Evolutionary conservation across 768 basidiomycete species (phyloP), one percentile per base, ranked within the genome.

Genomic region (Trichaptum fuscoviolaceum): DNA sequence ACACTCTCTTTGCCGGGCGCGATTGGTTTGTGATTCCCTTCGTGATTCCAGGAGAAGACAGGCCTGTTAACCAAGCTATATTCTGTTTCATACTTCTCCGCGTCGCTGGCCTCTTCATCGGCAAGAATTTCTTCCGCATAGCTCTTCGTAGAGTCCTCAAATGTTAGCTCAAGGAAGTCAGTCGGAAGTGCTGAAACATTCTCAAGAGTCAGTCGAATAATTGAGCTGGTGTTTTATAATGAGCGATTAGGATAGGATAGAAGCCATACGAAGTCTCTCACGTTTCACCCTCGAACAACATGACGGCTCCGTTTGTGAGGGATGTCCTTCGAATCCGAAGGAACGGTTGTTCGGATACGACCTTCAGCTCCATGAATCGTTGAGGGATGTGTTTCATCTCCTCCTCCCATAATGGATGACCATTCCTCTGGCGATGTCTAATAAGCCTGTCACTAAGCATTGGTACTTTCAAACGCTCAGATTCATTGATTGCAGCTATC

Each of bases 241-340:
- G 62, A 69, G 67, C 64, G 63, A 34, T 57, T 25, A 63, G 7
- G 18, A n/a, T 12, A 35, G 35, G 17, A 27, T 3, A 20, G 24
- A 27, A 18, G 69, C 42, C 24, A 69, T 26, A 25, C 27, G 65
- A 36, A 10, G 18, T 5, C 7, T 78, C 87, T 67, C 69, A 95
- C 96, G 79, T 88, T 80, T 99, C 97, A 35, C 97, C 97, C 62
- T 96, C 87, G 73, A 96, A 98, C 63, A 99, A 80, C 93, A 97
- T 96, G 26, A 98, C 79, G 0, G 96, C 94, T 0, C 94, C 95
- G 70, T 97, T 95, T 0, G 92, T 96, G 24, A 97, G 78, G n/a
- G 92, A 93, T 18, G 90, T 92, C 73, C 92, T 82, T 65, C 92
- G 84, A 74, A 99, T 90, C 68, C 93, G 86, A 65, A 99, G 79